These are phyloP conservation scores for Penicillium dipodomyicola DNA, from an alignment of 495 filamentous ascomycete genomes.

Conservation along the genomic window DNA sequence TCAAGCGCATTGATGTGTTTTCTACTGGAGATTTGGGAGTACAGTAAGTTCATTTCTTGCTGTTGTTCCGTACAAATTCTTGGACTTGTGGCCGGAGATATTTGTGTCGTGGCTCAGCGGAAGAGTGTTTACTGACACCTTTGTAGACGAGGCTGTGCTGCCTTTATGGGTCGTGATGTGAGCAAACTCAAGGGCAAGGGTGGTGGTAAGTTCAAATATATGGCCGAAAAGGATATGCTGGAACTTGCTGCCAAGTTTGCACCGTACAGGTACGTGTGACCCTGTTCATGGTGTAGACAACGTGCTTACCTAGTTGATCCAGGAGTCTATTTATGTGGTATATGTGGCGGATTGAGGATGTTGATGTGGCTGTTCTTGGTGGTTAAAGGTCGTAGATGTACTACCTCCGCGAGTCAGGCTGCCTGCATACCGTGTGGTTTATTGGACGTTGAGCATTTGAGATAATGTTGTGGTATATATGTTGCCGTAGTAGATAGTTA, in stretches of 20 bases:
- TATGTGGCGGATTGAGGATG: constrained; percentile 84
- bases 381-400: constrained; percentile 13
- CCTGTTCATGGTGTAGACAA: constrained; percentile 4
- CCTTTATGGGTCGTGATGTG: constrained; percentile 79
- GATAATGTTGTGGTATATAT: neutral
- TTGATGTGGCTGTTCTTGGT: constrained; percentile 66
- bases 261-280: constrained; percentile 68
- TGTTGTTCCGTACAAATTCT: neutral
- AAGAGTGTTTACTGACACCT: constrained; percentile 5
- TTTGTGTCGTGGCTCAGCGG: neutral
- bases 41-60: constrained; percentile 54
- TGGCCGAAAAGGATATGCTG: constrained; percentile 89
- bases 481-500: neutral
- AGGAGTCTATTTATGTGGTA: constrained; percentile 84
- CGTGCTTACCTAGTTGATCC: constrained; percentile 12
- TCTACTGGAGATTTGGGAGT: constrained; percentile 90
- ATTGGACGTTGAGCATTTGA: neutral
- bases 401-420: neutral
- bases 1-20: constrained; percentile 93
- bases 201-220: constrained; percentile 93
- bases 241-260: constrained; percentile 75
- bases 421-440: neutral
- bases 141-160: constrained; percentile 76
- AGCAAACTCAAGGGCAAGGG: constrained; percentile 77
- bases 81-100: neutral